These are phyloP conservation scores for Fusarium virguliforme DNA, from an alignment of 2,329 filamentous ascomycete genomes.

Conservation along the genomic window DNA sequence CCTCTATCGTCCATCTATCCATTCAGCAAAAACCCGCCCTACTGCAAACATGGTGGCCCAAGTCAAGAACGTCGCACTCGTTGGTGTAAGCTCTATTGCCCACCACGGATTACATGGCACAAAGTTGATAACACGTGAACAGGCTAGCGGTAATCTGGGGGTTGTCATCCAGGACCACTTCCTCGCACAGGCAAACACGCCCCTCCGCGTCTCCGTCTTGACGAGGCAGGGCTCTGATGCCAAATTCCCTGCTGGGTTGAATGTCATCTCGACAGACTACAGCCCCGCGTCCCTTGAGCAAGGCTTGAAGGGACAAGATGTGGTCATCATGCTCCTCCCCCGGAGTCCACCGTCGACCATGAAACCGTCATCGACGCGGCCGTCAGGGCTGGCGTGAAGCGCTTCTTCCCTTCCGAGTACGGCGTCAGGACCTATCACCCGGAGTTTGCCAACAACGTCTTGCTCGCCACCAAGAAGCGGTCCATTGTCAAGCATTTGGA, in stretches of 20 bases:
- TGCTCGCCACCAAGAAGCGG: slow-evolving; percentile 13
- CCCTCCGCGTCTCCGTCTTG: slow-evolving; percentile 14
- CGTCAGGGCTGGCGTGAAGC: slow-evolving; percentile 18
- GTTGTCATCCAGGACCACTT: slow-evolving; percentile 18
- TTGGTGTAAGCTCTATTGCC: slow-evolving; percentile 15
- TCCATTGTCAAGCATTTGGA: slow-evolving; percentile 15
- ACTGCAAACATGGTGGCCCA: slow-evolving; percentile 14
- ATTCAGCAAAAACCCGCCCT: not conserved
- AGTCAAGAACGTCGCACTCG: slow-evolving; percentile 16
- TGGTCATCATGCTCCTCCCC: slow-evolving; percentile 16
- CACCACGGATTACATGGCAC: not conserved
- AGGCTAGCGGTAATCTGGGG: slow-evolving; percentile 17
- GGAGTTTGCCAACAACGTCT: slow-evolving; percentile 12
- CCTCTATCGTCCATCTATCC: not conserved
- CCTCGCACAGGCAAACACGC: slow-evolving; percentile 7
- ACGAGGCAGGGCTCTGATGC: slow-evolving; percentile 12
- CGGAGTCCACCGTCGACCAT: slow-evolving; percentile 12
- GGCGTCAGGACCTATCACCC: slow-evolving; percentile 17
- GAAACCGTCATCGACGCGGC: slow-evolving; percentile 19
- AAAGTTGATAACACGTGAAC: not conserved
- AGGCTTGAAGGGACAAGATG: slow-evolving; percentile 18
- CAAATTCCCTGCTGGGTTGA: slow-evolving; percentile 10
- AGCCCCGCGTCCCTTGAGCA: slow-evolving; percentile 14
- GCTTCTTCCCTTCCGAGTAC: slow-evolving; percentile 19
- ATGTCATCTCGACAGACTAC: slow-evolving; percentile 19